Base-by-base conservation (phyloP, 2,329 filamentous ascomycete species). In the Dactylellina parvicollis region DNA sequence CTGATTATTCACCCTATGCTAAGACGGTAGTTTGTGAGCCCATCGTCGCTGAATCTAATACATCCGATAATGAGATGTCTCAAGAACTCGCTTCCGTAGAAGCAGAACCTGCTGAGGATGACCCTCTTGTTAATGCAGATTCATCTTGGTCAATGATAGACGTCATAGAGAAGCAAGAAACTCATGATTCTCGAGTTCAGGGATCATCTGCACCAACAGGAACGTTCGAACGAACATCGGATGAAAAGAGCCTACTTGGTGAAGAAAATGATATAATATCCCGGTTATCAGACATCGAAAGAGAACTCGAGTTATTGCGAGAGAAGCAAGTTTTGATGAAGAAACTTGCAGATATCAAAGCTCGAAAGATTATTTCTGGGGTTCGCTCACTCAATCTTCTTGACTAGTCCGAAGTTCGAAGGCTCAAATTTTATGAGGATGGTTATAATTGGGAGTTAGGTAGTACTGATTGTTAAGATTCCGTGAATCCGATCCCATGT, bases 251-350 rank as follows among this genome's bases (percentile, higher is more conserved):
- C 12, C 28, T 34, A 22, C 9, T 54, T 2, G 49, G 36, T 5
- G 49, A 54, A 4, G 49, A 54, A n/a, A 12, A 22, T 3, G n/a
- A 14, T 22, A 34, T 54, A 34, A 10, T 34, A 2, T n/a, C 49
- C 22, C 49, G 30, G 12, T 18, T 54, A 36, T 30, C 28, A 10
- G 49, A 54, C 26, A 54, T 54, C 28, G 30, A 54, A 34, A 22
- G 49, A 36, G 49, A 54, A 36, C 26, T 54, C 28, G 49, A 54
- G 16, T 22, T 54, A 22, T 36, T 54, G 28, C 26, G 49, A 34
- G 49, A 54, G 30, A 46, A 46, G 24, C 54, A 46, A n/a, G 38
- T 18, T 18, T 18, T 42, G 16, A 42, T 42, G 38, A 42, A n/a
- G n/a, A 42, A n/a, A 16, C 16, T 42, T 42, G 38, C 38, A 42